phyloP scores from a whole-genome alignment of 805 yeast genomes.

The Saccharomycopsis sp. region DNA sequence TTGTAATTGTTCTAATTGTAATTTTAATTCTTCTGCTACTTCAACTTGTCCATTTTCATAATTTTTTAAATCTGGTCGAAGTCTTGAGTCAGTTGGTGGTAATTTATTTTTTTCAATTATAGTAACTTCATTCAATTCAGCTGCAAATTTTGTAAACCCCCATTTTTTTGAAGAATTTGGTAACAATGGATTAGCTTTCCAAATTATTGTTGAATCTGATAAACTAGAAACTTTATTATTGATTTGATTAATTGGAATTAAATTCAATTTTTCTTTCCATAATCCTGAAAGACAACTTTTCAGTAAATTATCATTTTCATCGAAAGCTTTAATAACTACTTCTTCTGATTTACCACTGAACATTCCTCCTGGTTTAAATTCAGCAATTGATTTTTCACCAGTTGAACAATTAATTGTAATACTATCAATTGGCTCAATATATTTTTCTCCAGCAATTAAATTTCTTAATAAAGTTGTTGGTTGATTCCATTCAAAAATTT shows the following conservation, averaged over 20 bases:
- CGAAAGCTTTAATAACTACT: constrained; percentile 29
- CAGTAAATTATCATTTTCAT: constrained; percentile 17
- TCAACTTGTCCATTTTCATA: constrained; percentile 65
- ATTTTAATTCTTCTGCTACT: constrained; percentile 61
- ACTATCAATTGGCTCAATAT: constrained; percentile 72
- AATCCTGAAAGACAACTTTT: constrained; percentile 39
- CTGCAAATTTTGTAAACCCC: constrained; percentile 81
- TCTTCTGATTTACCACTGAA: constrained; percentile 79
- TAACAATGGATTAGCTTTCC: constrained; percentile 65
- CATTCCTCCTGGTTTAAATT: constrained; percentile 74
- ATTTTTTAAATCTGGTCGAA: constrained; percentile 72
- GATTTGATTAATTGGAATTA: constrained; percentile 31
- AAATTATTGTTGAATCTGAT: no score
- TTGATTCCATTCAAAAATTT: constrained; percentile 63
- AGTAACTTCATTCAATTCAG: constrained; percentile 72
- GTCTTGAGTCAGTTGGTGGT: constrained; percentile 83
- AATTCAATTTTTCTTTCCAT: constrained; percentile 66
- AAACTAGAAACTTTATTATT: constrained; percentile 23
- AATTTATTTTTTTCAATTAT: constrained; percentile 49
- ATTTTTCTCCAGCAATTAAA: constrained; percentile 89
- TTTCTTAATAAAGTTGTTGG: constrained; percentile 80
- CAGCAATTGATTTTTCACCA: constrained; percentile 62
- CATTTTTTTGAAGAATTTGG: constrained; percentile 50
- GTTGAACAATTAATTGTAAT: constrained; percentile 55
- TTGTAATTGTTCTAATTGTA: constrained; percentile 67